Conservation (phyloP, 2,329 filamentous ascomycete species). For the Microascus cirrosus region DNA sequence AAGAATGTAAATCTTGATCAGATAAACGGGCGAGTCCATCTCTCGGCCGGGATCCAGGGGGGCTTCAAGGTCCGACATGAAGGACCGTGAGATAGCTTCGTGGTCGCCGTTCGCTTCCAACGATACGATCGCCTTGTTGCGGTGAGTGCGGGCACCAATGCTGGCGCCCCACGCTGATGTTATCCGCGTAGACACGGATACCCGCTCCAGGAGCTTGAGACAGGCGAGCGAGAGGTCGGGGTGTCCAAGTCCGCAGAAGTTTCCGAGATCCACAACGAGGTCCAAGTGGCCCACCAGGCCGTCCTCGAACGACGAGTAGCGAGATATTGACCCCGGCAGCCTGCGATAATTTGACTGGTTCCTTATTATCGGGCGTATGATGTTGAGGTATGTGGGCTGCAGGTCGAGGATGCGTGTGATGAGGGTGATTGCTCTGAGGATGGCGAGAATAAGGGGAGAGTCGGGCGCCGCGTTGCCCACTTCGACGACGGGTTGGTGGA, state of each 20-base stretch:
- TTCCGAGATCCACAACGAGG: slow-evolving; percentile 70
- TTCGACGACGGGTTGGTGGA: slow-evolving; percentile 64
- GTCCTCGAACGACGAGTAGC: slow-evolving; percentile 86
- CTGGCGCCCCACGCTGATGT: slow-evolving; percentile 50
- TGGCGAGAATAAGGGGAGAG: slow-evolving; percentile 70
- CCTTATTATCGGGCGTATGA: slow-evolving; percentile 72
- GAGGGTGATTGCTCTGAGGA: slow-evolving; percentile 72
- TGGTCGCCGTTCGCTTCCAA: slow-evolving; percentile 72
- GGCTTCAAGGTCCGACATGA: slow-evolving; percentile 57
- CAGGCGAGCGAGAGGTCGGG: slow-evolving; percentile 70
- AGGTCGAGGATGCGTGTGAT: slow-evolving; percentile 75
- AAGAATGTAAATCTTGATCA: slow-evolving; percentile 74
- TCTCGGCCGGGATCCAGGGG: slow-evolving; percentile 64
- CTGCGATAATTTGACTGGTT: slow-evolving; percentile 44
- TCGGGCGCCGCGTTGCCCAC: slow-evolving; percentile 63
- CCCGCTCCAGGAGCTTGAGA: slow-evolving; percentile 71
- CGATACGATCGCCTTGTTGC: slow-evolving; percentile 81
- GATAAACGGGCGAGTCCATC: slow-evolving; percentile 59
- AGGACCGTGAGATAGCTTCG: slow-evolving; percentile 64
- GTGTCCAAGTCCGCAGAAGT: slow-evolving; percentile 79
- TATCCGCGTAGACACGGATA: slow-evolving; percentile 74
- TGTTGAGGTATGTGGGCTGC: slow-evolving; percentile 82
- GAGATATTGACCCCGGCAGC: slow-evolving; percentile 37
- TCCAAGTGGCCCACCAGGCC: slow-evolving; percentile 71
- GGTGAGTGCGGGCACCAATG: slow-evolving; percentile 29